phyloP scores from a whole-genome alignment of 1,284 basidiomycete genomes.

The Termitomyces sp. region DNA sequence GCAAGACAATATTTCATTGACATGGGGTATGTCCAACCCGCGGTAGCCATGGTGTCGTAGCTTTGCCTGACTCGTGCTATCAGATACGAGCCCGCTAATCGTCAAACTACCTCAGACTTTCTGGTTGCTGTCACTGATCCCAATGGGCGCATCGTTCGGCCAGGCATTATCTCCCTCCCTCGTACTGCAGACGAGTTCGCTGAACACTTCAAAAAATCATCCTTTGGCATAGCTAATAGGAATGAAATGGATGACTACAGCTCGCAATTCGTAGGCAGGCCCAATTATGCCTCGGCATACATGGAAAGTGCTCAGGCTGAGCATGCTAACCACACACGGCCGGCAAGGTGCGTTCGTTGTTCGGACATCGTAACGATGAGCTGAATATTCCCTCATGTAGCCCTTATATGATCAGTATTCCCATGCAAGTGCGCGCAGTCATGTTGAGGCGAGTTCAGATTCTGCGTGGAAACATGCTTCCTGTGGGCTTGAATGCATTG shows the following conservation, averaged over 20 bases:
- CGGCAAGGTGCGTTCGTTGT: slow-evolving; percentile 20
- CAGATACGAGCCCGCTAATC: slow-evolving; percentile 32
- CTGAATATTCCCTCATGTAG: slow-evolving; percentile 18
- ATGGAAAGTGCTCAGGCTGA: slow-evolving; percentile 46
- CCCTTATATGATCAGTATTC: slow-evolving; percentile 45
- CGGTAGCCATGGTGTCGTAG: slow-evolving; percentile 28
- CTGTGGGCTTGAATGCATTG: slow-evolving; percentile 31
- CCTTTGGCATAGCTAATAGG: slow-evolving; percentile 33
- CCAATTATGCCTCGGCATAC: slow-evolving; percentile 35
- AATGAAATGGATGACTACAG: slow-evolving; percentile 42
- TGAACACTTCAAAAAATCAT: slow-evolving; percentile 39
- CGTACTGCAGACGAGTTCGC: slow-evolving; percentile 61
- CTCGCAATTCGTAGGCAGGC: slow-evolving; percentile 33
- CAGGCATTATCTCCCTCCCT: slow-evolving; percentile 47
- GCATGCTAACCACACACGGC: slow-evolving; percentile 37
- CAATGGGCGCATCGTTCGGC: slow-evolving; percentile 43
- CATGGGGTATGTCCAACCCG: slow-evolving; percentile 46
- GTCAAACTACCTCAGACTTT: slow-evolving; percentile 35
- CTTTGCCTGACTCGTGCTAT: background rate
- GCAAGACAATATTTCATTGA: slow-evolving; percentile 66
- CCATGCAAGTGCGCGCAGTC: slow-evolving; percentile 63
- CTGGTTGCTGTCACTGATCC: slow-evolving; percentile 33
- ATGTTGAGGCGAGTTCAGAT: slow-evolving; percentile 68
- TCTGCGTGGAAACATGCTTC: slow-evolving; percentile 47
- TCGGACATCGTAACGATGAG: background rate